A percentile compares a stretch with the other conserved stretches of the same genome.
Conservation (phyloP, 2,329 filamentous ascomycete genomes). For the Elsinoe australis region DNA sequence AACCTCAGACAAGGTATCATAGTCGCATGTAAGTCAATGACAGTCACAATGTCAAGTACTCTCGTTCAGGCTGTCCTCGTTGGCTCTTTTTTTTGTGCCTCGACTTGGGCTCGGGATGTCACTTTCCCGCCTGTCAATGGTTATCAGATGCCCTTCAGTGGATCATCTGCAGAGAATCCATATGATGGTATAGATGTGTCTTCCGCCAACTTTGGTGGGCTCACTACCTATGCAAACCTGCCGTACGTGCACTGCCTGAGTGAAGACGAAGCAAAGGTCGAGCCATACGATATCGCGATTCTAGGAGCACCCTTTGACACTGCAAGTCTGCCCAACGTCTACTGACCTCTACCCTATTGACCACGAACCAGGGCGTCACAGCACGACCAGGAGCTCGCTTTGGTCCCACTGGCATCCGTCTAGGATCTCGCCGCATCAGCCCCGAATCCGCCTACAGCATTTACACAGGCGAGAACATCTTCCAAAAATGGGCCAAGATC, state of each 20-base stretch:
- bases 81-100: conserved; percentile 18
- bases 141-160: conserved; percentile 30
- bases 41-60: conserved; percentile 15
- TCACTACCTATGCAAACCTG: conserved; percentile 41
- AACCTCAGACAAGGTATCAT: too few relatives aligned
- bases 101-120: too few relatives aligned
- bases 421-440: conserved; percentile 43
- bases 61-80: neutral
- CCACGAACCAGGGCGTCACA: conserved; percentile 14
- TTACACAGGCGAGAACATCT: conserved; percentile 41
- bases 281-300: conserved; percentile 42
- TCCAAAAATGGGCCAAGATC: conserved; percentile 44
- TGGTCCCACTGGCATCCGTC: conserved; percentile 46
- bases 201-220: conserved; percentile 33
- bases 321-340: conserved; percentile 26
- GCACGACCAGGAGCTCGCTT: conserved; percentile 40
- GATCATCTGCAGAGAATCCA: conserved; percentile 24
- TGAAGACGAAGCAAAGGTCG: conserved; percentile 23
- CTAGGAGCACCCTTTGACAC: conserved; percentile 46
- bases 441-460: conserved; percentile 38
- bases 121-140: conserved; percentile 37
- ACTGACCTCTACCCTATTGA: neutral
- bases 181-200: conserved; percentile 21
- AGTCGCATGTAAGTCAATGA: too few relatives aligned
- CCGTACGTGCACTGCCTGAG: conserved; percentile 43